Percentiles rank a stretch among this genome's conserved stretches.
phyloP scores from a whole-genome alignment of 331 rosid genomes.

The Cydonia oblonga region DNA sequence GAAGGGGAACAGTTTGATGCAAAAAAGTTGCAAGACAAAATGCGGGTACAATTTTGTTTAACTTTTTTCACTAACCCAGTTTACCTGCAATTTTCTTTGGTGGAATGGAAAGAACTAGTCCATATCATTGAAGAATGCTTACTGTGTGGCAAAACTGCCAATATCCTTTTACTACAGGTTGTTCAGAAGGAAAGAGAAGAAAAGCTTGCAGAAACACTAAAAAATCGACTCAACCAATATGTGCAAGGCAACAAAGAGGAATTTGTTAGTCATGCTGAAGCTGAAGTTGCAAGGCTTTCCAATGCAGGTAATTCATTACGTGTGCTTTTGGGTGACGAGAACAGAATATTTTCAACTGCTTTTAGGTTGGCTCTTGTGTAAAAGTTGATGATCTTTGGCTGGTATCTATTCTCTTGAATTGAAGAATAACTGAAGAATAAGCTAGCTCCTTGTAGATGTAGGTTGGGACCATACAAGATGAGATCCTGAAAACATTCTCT shows the following conservation, averaged over 20 bases:
- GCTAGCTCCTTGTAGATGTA: too few relatives aligned
- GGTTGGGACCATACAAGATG: background rate
- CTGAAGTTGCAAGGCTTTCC: conserved; percentile 80
- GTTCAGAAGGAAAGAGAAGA: conserved; percentile 96
- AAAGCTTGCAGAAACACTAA: conserved; percentile 66
- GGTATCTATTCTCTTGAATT: too few relatives aligned
- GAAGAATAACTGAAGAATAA: too few relatives aligned
- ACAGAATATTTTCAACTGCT: background rate
- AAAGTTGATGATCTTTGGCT: background rate
- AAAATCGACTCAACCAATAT: conserved; percentile 64
- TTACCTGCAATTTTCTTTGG: background rate
- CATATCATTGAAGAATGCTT: background rate
- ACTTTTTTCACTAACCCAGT: background rate
- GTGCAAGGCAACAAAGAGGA: conserved; percentile 78
- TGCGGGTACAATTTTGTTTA: conserved; percentile 50
- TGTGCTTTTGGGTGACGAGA: background rate
- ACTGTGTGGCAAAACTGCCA: background rate
- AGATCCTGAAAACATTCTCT: background rate
- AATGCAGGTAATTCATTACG: conserved; percentile 57
- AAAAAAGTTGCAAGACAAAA: conserved; percentile 81
- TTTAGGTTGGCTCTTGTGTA: background rate
- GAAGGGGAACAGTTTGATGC: conserved; percentile 88
- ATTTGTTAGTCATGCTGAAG: conserved; percentile 54
- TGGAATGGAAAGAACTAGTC: background rate
- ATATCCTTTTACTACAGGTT: conserved; percentile 35